Conservation (phyloP, 768 basidiomycete species). For the Collybia mongolica region DNA sequence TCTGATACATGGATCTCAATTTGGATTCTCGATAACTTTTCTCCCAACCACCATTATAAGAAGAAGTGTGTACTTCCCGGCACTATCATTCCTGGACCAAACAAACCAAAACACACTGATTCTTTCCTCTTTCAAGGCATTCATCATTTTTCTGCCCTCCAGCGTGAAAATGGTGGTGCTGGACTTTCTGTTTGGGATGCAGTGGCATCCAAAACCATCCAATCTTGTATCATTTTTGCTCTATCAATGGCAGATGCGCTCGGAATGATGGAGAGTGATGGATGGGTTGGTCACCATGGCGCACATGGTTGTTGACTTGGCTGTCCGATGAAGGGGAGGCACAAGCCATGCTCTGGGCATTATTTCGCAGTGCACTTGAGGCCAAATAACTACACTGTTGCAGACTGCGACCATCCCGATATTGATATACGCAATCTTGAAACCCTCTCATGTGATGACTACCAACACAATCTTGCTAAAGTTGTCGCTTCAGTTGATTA, state of each 20-base stretch:
- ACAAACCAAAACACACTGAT: conserved; percentile 9
- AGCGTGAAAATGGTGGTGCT: no score
- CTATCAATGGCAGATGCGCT: conserved; percentile 10
- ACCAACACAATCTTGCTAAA: conserved; percentile 3
- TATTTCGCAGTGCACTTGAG: conserved; percentile 7
- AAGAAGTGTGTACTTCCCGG: conserved; percentile 6
- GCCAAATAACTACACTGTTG: background rate
- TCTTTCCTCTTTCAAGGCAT: conserved; percentile 17
- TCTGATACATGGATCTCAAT: conserved; percentile 30
- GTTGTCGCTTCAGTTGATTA: background rate
- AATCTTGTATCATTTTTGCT: conserved; percentile 18
- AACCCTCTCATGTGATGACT: background rate
- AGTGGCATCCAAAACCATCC: background rate
- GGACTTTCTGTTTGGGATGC: conserved; percentile 29
- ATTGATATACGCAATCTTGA: conserved; percentile 11
- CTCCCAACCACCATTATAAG: conserved; percentile 10
- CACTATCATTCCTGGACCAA: conserved; percentile 16
- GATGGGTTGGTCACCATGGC: background rate
- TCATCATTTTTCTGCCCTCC: conserved; percentile 20
- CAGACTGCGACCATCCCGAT: conserved; percentile 20
- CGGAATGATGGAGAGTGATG: background rate
- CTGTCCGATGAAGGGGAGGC: conserved; percentile 3
- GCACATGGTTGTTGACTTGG: background rate
- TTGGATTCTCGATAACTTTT: conserved; percentile 25
- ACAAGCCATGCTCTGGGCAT: conserved; percentile 19